phyloP scores from a whole-genome alignment of 2,329 filamentous ascomycete genomes.

The Geosmithia flava region DNA sequence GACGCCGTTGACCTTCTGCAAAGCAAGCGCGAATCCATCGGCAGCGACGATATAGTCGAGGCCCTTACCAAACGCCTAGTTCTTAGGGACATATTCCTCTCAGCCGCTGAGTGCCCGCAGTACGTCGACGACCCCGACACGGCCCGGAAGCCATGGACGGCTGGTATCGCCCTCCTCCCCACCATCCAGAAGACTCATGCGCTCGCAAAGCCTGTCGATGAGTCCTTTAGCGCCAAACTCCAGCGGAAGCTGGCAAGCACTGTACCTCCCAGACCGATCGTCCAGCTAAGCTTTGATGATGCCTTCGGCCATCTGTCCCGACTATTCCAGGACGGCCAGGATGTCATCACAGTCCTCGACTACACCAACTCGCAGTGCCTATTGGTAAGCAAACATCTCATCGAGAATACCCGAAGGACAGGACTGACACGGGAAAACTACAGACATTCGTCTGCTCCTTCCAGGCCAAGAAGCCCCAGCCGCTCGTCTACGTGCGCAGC shows the following conservation, averaged over 20 bases:
- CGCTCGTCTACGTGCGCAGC: conserved; percentile 72
- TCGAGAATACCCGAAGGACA: neutral
- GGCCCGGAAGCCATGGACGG: conserved; percentile 37
- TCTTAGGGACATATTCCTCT: conserved; percentile 52
- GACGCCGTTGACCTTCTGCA: conserved; percentile 41
- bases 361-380: conserved; percentile 59
- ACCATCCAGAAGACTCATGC: conserved; percentile 45
- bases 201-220: conserved; percentile 53
- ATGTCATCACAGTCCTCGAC: conserved; percentile 54
- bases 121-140: conserved; percentile 30
- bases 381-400: conserved; percentile 35
- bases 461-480: conserved; percentile 68
- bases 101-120: conserved; percentile 35
- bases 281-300: conserved; percentile 61
- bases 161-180: conserved; percentile 36
- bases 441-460: conserved; percentile 61
- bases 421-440: conserved; percentile 16
- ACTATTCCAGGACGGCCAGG: conserved; percentile 59
- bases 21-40: conserved; percentile 21
- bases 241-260: conserved; percentile 89
- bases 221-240: conserved; percentile 81
- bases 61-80: conserved; percentile 55
- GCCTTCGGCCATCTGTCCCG: conserved; percentile 58
- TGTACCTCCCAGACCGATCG: conserved; percentile 83
- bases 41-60: conserved; percentile 22